A percentile compares a stretch with the other conserved stretches of the same genome.
Conservation (phyloP, 768 basidiomycete species). For the Termitomyces titanicus region DNA sequence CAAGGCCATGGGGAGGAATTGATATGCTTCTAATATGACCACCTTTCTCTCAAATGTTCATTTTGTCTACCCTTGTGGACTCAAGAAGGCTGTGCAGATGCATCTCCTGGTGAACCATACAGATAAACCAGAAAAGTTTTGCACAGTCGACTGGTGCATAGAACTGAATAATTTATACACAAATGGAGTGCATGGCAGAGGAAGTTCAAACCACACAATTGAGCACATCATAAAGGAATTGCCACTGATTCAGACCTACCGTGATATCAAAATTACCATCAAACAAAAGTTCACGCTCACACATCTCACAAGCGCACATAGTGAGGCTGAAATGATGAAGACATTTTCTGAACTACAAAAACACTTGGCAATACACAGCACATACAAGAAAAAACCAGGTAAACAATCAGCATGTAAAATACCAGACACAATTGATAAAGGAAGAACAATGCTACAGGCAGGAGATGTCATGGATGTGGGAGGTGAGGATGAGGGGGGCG, state of each 20-base stretch:
- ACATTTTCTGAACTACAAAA: slow-evolving; percentile 12
- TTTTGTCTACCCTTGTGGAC: slow-evolving; percentile 17
- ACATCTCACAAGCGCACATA: slow-evolving; percentile 18
- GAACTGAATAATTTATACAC: slow-evolving; percentile 28
- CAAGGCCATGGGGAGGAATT: slow-evolving; percentile 27
- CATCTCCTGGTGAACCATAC: slow-evolving; percentile 26
- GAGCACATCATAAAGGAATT: too few species aligned
- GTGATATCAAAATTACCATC: slow-evolving; percentile 14
- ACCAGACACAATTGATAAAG: neutral
- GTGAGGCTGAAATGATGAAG: slow-evolving; percentile 20
- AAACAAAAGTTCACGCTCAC: slow-evolving; percentile 21
- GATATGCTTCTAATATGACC: slow-evolving; percentile 25
- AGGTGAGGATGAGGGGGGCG: too few species aligned
- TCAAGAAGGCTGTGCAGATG: slow-evolving; percentile 11
- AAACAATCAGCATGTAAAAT: slow-evolving; percentile 6
- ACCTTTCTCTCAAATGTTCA: slow-evolving; percentile 23
- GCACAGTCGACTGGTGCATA: slow-evolving; percentile 28
- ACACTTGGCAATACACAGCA: neutral
- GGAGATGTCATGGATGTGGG: neutral
- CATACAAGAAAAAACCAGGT: neutral
- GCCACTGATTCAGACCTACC: slow-evolving; percentile 27
- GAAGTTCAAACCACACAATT: too few species aligned
- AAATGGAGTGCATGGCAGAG: slow-evolving; percentile 26
- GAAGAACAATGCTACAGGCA: neutral
- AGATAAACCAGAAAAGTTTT: slow-evolving; percentile 20